Percentiles rank a stretch among this genome's conserved stretches.
Conservation (phyloP, 257 asterid species). For the Salvia miltiorrhiza region DNA sequence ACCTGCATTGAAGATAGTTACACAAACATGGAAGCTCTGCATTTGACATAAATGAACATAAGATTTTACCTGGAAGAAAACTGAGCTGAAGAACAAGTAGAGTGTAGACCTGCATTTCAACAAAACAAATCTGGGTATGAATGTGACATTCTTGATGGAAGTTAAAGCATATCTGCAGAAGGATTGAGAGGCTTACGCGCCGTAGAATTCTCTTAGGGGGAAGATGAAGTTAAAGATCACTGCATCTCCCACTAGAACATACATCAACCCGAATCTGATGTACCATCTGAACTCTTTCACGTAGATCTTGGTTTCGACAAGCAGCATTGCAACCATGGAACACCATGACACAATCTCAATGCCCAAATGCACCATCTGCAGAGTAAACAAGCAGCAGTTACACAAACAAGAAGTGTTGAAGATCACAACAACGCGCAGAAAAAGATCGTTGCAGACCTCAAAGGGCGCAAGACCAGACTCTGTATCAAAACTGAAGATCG, state of each 20-base stretch:
- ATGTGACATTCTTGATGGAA: no score
- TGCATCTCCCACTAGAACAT: slow-evolving; percentile 69
- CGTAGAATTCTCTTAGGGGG: slow-evolving; percentile 49
- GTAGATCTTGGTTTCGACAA: slow-evolving; percentile 62
- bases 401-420: not conserved
- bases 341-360: slow-evolving; percentile 67
- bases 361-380: slow-evolving; percentile 69
- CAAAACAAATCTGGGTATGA: no score
- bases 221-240: slow-evolving; percentile 55
- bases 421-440: no score
- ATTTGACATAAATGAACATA: not conserved
- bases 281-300: slow-evolving; percentile 80
- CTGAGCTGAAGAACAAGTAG: slow-evolving; percentile 46
- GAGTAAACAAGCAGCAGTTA: slow-evolving; percentile 6
- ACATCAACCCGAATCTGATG: slow-evolving; percentile 66
- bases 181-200: slow-evolving; percentile 39
- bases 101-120: slow-evolving; percentile 46
- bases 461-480: slow-evolving; percentile 63
- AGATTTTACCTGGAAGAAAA: slow-evolving; percentile 56
- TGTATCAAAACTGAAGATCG: slow-evolving; percentile 54
- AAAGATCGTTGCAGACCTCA: slow-evolving; percentile 44
- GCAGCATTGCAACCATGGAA: slow-evolving; percentile 57
- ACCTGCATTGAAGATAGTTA: slow-evolving; percentile 39
- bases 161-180: no score
- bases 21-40: not conserved